Evolutionary conservation across 345 rosid species (phyloP).

Genomic region (Erucastrum elatum): DNA sequence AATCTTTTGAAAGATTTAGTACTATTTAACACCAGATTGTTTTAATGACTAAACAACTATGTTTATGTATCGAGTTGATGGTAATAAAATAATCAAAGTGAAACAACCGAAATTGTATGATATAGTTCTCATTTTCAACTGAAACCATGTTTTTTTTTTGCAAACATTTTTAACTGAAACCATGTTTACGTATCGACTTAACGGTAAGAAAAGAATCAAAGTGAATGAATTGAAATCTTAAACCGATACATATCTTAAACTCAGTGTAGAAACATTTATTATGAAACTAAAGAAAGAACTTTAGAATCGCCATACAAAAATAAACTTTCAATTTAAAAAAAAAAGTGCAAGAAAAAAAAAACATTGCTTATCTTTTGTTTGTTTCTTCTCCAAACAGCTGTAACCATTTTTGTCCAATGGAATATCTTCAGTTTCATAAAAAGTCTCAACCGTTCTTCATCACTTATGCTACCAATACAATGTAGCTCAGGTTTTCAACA

Average conservation of each 20-base stretch:
- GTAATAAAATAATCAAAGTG: neutral
- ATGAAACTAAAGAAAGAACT: neutral
- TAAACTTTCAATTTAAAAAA: neutral
- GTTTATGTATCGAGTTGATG: neutral
- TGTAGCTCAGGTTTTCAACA: conserved; percentile 5
- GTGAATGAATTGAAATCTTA: neutral
- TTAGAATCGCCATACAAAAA: neutral
- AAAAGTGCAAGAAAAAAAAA: neutral
- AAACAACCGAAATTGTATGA: neutral
- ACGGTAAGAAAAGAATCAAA: neutral
- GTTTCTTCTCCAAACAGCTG: conserved; percentile 28
- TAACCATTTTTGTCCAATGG: conserved; percentile 33
- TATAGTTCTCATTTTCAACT: neutral
- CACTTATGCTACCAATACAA: conserved; percentile 19
- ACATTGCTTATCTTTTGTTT: neutral
- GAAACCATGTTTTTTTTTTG: no score
- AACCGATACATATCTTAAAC: neutral
- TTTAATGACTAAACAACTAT: neutral
- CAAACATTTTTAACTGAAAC: neutral
- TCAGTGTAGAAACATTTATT: neutral
- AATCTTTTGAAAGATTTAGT: neutral
- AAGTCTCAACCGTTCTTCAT: conserved; percentile 23
- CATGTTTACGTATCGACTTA: neutral
- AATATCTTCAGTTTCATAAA: conserved; percentile 27
- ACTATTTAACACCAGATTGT: neutral